These are phyloP conservation scores for Cladobotryum protrusum DNA, from an alignment of 2,329 filamentous ascomycete species.

Conservation along the genomic window DNA sequence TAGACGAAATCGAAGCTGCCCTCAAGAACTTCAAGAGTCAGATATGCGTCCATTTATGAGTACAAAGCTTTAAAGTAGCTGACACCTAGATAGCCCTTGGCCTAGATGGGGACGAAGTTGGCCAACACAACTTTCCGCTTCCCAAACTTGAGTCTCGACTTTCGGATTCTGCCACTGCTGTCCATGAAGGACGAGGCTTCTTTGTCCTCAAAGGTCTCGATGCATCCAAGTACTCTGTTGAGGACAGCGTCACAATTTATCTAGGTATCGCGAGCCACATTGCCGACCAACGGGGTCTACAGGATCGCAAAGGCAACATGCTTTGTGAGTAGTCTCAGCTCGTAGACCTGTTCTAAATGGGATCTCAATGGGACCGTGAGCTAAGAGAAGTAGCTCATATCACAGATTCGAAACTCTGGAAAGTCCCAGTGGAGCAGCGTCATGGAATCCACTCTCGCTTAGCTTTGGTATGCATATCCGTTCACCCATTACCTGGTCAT, in stretches of 20 bases:
- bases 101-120: conserved; percentile 33
- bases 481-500: conserved; percentile 5
- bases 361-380: too few species aligned
- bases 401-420: conserved; percentile 41
- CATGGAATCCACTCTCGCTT: conserved; percentile 46
- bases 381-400: conserved; percentile 36
- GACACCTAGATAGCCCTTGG: conserved; percentile 18
- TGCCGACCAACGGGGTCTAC: conserved; percentile 45
- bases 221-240: conserved; percentile 38
- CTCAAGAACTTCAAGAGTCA: conserved; percentile 21
- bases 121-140: conserved; percentile 34
- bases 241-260: conserved; percentile 51
- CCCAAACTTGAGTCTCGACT: conserved; percentile 31
- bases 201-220: conserved; percentile 50
- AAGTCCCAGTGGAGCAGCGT: conserved; percentile 34
- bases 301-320: conserved; percentile 43
- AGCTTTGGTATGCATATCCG: conserved; percentile 31
- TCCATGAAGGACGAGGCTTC: conserved; percentile 44
- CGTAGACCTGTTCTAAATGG: too few species aligned
- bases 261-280: conserved; percentile 52
- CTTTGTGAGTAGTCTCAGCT: conserved; percentile 33
- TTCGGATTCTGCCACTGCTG: conserved; percentile 23
- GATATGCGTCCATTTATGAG: conserved; percentile 10
- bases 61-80: conserved; percentile 20
- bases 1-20: conserved; percentile 19